phyloP scores from a whole-genome alignment of 2,329 filamentous ascomycete genomes.

The Fusarium denticulatum region DNA sequence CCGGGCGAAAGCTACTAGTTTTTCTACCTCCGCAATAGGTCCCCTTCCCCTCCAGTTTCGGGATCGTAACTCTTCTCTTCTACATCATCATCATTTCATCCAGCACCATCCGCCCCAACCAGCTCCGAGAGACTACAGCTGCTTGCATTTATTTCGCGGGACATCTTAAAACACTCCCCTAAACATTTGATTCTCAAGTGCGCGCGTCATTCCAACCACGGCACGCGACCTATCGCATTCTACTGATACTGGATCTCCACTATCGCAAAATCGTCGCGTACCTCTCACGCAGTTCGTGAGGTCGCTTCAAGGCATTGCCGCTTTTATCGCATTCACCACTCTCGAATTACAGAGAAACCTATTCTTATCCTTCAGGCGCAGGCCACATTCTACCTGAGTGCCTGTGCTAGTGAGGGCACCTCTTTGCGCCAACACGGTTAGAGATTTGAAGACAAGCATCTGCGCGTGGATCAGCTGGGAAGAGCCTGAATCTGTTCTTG shows the following conservation, averaged over 20 bases:
- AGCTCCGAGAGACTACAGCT: background rate
- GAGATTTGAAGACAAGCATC: conserved; percentile 36
- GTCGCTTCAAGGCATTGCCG: background rate
- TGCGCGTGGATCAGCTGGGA: conserved; percentile 40
- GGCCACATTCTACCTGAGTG: conserved; percentile 1
- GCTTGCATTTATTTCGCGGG: background rate
- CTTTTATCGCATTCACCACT: background rate
- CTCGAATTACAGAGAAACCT: background rate
- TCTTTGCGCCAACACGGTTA: conserved; percentile 32
- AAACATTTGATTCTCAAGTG: background rate
- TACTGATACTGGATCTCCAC: conserved; percentile 18
- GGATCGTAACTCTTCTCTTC: conserved; percentile 23
- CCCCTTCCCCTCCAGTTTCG: conserved; percentile 21
- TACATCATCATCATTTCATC: conserved; percentile 40
- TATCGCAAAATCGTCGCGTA: conserved; percentile 18
- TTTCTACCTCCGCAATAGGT: conserved; percentile 33
- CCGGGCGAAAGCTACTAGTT: conserved; percentile 32
- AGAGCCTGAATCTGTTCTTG: conserved; percentile 41
- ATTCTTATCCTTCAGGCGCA: background rate
- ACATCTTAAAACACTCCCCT: background rate
- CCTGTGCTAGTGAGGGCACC: conserved; percentile 14
- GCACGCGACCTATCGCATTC: conserved; percentile 27
- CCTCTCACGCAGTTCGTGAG: background rate
- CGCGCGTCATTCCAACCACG: conserved; percentile 4
- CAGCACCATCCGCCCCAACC: background rate